Base-by-base conservation (phyloP, 2,329 filamentous ascomycete genomes). In the Alternaria triticimaculans region DNA sequence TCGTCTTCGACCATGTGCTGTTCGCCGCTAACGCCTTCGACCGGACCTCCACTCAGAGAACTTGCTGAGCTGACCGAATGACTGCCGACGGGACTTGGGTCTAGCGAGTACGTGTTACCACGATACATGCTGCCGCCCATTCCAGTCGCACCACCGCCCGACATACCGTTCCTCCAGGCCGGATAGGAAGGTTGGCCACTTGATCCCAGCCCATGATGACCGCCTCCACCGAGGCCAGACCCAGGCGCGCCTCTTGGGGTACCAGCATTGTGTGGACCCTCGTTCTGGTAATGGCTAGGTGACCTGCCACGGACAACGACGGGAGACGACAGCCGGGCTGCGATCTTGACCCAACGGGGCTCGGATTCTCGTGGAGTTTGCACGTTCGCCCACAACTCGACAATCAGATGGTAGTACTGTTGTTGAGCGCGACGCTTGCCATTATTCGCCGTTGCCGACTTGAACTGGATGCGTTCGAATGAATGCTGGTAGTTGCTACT, bases 391-490 rank as follows among this genome's bases (percentile, higher is more conserved):
- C 76, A 80, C 20, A 81, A 73, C 76, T 97, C 93, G 5, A 97
- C 90, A 49, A 96, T 88, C n/a, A 97, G 85, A 72, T 96, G 92
- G 75, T 96, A 97, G 79, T 94, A 97, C 72, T 97, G 94, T 76
- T 97, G 94, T 18, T 94, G 93, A 1, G 94, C 94, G 60, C 94
- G 86, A 70, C 94, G 87, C 79, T 97, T 97, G 50, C 94, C 94
- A 70, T 97, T 97, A 82, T 97, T 97, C 23, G 93, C 93, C 0
- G 94, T 97, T 1, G 94, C 94, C 68, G 93, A 92, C 79, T 97
- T 96, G 86, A 97, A 97, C 73, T 97, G 94, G 55, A 97, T 96
- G 11, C 94, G 89, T 76, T 97, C 94, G 76, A 96, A 97, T 0
- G 85, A 87, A 61, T 90, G 87, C n/a, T 84, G 83, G 8, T 79